Evolutionary conservation across 1,139 yeast genomes (phyloP).

Genomic region (Candida tunisiensis): DNA sequence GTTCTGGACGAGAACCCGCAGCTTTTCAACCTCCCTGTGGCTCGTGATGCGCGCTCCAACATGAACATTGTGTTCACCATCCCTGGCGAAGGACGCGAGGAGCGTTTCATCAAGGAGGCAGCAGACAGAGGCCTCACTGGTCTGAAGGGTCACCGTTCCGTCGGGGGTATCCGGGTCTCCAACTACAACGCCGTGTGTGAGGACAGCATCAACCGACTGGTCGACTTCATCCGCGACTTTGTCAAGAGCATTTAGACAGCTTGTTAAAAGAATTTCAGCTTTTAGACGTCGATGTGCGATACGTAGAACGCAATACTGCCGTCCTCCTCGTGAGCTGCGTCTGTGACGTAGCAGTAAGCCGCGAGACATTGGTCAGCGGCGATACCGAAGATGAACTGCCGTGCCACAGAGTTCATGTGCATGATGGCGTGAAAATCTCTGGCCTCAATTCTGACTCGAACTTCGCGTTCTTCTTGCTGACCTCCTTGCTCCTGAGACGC

Average conservation of each 20-base stretch:
- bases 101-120: constrained; percentile 47
- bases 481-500: constrained; percentile 5
- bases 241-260: constrained; percentile 21
- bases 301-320: background rate
- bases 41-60: constrained; percentile 45
- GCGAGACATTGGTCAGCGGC: constrained; percentile 14
- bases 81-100: constrained; percentile 40
- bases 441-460: constrained; percentile 9
- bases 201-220: constrained; percentile 44
- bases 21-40: constrained; percentile 53
- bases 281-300: background rate
- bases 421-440: constrained; percentile 20
- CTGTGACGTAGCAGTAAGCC: constrained; percentile 14
- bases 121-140: constrained; percentile 46
- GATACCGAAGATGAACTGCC: constrained; percentile 18
- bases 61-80: constrained; percentile 92
- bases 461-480: constrained; percentile 3
- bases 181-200: constrained; percentile 68
- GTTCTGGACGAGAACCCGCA: constrained; percentile 50
- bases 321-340: constrained; percentile 1
- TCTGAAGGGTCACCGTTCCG: constrained; percentile 90
- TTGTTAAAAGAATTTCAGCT: background rate
- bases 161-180: constrained; percentile 93
- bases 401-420: constrained; percentile 11
- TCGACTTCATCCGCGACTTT: constrained; percentile 43